These are phyloP conservation scores for Bacterosira constricta DNA, from an alignment of 108 stramenopile genomes.

Conservation along the genomic window DNA sequence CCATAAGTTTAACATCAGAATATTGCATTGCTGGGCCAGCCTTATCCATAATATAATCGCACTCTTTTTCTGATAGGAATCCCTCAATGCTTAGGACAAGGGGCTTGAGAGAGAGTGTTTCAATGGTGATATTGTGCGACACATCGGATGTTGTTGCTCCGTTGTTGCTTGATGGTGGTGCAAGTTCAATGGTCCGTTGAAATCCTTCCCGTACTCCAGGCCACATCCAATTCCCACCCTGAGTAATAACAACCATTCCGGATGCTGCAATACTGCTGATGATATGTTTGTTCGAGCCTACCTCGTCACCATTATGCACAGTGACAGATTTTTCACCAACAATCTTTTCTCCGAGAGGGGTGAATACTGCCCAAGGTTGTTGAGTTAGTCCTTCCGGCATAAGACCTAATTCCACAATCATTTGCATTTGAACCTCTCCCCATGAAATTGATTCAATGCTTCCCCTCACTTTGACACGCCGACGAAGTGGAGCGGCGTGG, in stretches of 20 bases:
- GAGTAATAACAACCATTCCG: conserved; percentile 57
- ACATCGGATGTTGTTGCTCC: conserved; percentile 4
- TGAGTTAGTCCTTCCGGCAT: conserved; percentile 11
- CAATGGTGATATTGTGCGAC: conserved; percentile 41
- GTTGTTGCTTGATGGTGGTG: conserved; percentile 3
- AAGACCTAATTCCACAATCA: conserved; percentile 39
- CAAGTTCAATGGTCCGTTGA: conserved; percentile 41
- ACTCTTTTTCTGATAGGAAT: conserved; percentile 77
- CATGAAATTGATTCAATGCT: conserved; percentile 17
- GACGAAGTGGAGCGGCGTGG: conserved; percentile 4
- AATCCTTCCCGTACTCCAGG: conserved; percentile 74
- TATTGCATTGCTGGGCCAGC: conserved; percentile 74
- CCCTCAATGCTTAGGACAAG: conserved; percentile 70
- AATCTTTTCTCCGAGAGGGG: conserved; percentile 49
- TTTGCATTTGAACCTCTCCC: conserved; percentile 7
- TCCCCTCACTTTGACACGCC: conserved; percentile 15
- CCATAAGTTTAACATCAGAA: conserved; percentile 79
- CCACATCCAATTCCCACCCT: conserved; percentile 78
- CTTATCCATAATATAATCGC: conserved; percentile 67
- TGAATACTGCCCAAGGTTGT: conserved; percentile 70
- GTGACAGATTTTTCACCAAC: conserved; percentile 38
- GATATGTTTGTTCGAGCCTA: conserved; percentile 20
- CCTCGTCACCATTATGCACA: background rate
- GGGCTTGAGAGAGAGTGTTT: conserved; percentile 61
- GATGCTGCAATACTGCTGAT: conserved; percentile 29